Percentiles rank a stretch among this genome's conserved stretches.
Evolutionary conservation across 2,329 filamentous ascomycete genomes (phyloP).

Genomic region (Aspergillus pseudotamarii): DNA sequence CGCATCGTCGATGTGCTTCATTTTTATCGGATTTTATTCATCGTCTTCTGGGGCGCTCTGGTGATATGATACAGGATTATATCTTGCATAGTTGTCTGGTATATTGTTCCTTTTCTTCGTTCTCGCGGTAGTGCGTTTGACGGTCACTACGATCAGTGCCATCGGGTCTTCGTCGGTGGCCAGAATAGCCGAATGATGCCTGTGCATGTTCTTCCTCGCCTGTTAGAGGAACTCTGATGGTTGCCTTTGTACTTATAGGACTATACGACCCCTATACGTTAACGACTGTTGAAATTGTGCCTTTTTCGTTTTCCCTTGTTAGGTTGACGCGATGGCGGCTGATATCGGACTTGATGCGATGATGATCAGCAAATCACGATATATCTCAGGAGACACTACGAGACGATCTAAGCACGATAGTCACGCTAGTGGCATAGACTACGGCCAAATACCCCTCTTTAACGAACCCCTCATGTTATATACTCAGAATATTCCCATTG

Average conservation of each 20-base stretch:
- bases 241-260: conserved; percentile 2
- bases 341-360: not conserved
- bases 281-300: not conserved
- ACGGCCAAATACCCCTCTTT: not conserved
- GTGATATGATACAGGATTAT: conserved; percentile 30
- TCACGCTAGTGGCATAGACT: not conserved
- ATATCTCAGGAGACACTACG: not conserved
- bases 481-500: not conserved
- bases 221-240: not conserved
- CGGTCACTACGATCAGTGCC: conserved; percentile 2
- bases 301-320: not conserved
- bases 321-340: not conserved
- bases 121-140: conserved; percentile 5
- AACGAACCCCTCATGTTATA: not conserved
- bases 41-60: conserved; percentile 26
- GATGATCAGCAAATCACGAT: not conserved
- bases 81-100: conserved; percentile 22
- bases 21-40: conserved; percentile 21
- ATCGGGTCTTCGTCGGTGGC: not conserved
- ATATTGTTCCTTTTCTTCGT: conserved; percentile 4
- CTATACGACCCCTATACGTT: not conserved
- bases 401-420: not conserved
- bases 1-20: conserved; percentile 17
- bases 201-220: not conserved
- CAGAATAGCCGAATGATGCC: conserved; percentile 3